phyloP scores from a whole-genome alignment of 331 rosid genomes.

The Prunus yedoensis region DNA sequence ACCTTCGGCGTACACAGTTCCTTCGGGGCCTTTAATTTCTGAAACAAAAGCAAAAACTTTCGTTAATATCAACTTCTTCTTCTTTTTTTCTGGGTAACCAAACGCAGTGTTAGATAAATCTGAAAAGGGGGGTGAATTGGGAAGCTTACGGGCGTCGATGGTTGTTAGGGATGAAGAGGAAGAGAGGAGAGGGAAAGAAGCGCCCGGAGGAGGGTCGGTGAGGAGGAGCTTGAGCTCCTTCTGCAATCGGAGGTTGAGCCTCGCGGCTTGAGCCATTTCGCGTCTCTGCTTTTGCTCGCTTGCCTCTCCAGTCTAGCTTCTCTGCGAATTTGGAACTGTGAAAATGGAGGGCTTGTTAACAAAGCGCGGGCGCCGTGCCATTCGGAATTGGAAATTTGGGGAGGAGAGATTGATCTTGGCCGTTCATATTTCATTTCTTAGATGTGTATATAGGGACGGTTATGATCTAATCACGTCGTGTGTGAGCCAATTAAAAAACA shows the following conservation, averaged over 20 bases:
- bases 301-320: not conserved
- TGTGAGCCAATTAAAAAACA: too few species aligned
- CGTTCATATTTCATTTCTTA: not conserved
- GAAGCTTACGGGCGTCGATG: slow-evolving; percentile 33
- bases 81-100: not conserved
- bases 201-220: slow-evolving; percentile 46
- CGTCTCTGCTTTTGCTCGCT: not conserved
- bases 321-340: not conserved
- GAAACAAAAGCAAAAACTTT: not conserved
- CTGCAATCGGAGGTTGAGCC: slow-evolving; percentile 43
- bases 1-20: slow-evolving; percentile 35
- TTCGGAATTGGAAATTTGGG: not conserved
- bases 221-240: slow-evolving; percentile 50
- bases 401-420: not conserved
- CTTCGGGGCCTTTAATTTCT: slow-evolving; percentile 42
- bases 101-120: not conserved
- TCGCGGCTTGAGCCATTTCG: slow-evolving; percentile 43
- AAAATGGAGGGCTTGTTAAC: not conserved
- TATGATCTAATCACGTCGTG: not conserved
- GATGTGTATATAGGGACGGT: not conserved
- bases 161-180: slow-evolving; percentile 25
- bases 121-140: too few species aligned
- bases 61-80: not conserved
- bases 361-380: slow-evolving; percentile 2
- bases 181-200: slow-evolving; percentile 37